Percentiles rank a stretch among this genome's conserved stretches.
These are phyloP conservation scores for Elsinoe perseae DNA, from an alignment of 2,329 filamentous ascomycete species.

Conservation along the genomic window DNA sequence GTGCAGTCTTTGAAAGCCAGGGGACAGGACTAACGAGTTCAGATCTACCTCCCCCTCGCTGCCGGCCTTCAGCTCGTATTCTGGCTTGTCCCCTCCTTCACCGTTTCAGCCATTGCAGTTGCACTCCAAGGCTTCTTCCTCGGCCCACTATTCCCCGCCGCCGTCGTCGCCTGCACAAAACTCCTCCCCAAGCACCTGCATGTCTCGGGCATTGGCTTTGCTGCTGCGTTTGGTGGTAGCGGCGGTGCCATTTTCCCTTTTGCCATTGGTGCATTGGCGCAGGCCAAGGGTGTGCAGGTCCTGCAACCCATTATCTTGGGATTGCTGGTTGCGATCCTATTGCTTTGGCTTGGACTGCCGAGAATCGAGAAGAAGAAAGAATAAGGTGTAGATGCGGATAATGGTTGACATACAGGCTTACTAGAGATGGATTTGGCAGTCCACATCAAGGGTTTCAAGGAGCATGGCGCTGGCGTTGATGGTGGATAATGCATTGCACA, in stretches of 20 bases:
- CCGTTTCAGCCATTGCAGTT: conserved; percentile 61
- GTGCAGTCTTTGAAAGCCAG: too few species aligned
- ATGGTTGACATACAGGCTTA: too few species aligned
- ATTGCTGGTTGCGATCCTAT: conserved; percentile 43
- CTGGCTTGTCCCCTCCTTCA: conserved; percentile 67
- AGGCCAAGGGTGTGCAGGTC: conserved; percentile 51
- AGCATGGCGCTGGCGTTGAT: not conserved
- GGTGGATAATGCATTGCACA: not conserved
- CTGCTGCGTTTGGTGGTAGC: conserved; percentile 65
- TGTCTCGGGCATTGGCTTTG: conserved; percentile 73
- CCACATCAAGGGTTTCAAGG: not conserved
- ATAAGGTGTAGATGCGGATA: conserved; percentile 16
- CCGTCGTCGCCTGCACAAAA: conserved; percentile 61
- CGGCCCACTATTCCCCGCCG: conserved; percentile 65
- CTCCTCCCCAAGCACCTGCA: conserved; percentile 63
- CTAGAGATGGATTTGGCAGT: too few species aligned
- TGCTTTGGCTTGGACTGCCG: conserved; percentile 46
- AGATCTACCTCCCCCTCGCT: conserved; percentile 52
- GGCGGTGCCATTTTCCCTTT: conserved; percentile 63
- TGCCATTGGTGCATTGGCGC: conserved; percentile 60
- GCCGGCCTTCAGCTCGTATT: conserved; percentile 60
- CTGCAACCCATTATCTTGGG: conserved; percentile 53
- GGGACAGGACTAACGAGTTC: not conserved
- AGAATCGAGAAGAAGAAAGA: conserved; percentile 39
- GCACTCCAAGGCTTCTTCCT: conserved; percentile 65